phyloP scores from a whole-genome alignment of 1,284 basidiomycete species.

The Sporisorium scitamineum region DNA sequence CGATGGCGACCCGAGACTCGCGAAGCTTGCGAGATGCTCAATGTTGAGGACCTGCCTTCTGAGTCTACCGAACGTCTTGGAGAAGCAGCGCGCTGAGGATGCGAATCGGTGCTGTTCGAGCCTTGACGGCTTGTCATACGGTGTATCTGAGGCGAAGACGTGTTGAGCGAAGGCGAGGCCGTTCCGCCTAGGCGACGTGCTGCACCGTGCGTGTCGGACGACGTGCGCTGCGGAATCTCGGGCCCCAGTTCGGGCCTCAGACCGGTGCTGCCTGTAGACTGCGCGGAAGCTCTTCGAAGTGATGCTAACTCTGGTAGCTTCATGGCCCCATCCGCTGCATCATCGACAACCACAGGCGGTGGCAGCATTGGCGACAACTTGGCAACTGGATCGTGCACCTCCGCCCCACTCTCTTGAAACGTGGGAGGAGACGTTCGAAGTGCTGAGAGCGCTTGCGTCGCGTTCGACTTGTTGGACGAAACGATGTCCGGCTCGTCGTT shows the following conservation, averaged over 20 bases:
- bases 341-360: slow-evolving; percentile 26
- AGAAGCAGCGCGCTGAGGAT: slow-evolving; percentile 26
- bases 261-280: slow-evolving; percentile 32
- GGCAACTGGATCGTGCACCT: slow-evolving; percentile 5
- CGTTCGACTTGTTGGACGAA: slow-evolving; percentile 4
- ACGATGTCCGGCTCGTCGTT: slow-evolving; percentile 18
- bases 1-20: slow-evolving; percentile 48
- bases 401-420: slow-evolving; percentile 10
- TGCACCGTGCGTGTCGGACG: slow-evolving; percentile 42
- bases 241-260: slow-evolving; percentile 30
- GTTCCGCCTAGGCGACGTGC: slow-evolving; percentile 22
- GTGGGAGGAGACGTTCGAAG: slow-evolving; percentile 13
- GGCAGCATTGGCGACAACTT: slow-evolving; percentile 28
- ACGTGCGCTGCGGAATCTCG: slow-evolving; percentile 39
- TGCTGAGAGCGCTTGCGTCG: neutral
- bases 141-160: slow-evolving; percentile 21
- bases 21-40: slow-evolving; percentile 49
- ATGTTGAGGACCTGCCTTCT: slow-evolving; percentile 31
- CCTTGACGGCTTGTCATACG: slow-evolving; percentile 21
- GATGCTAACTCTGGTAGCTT: slow-evolving; percentile 20
- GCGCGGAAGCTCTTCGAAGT: slow-evolving; percentile 27
- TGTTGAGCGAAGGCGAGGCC: slow-evolving; percentile 19
- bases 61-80: slow-evolving; percentile 38
- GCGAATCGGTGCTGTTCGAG: slow-evolving; percentile 18
- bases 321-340: slow-evolving; percentile 19